Evolutionary conservation across 2,329 filamentous ascomycete genomes (phyloP).

Genomic region (Paradendryphiella salina): DNA sequence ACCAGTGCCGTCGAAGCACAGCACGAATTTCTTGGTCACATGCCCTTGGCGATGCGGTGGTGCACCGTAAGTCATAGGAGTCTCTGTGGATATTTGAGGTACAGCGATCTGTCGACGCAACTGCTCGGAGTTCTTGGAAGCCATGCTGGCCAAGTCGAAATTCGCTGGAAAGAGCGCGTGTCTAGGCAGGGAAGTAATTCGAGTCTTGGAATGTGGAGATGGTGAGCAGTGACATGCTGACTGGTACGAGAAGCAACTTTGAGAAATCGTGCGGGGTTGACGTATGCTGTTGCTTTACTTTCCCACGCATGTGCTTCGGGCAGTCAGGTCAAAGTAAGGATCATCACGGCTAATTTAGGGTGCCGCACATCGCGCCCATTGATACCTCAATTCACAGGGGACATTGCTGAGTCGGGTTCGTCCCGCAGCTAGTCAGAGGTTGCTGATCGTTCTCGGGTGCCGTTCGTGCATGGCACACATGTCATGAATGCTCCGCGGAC

Average conservation of each 20-base stretch:
- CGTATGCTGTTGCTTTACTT: neutral
- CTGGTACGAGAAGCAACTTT: neutral
- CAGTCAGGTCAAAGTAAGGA: slow-evolving; percentile 3
- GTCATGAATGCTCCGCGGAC: neutral
- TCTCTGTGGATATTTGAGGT: slow-evolving; percentile 12
- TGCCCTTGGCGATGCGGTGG: slow-evolving; percentile 16
- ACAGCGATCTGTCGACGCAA: slow-evolving; percentile 3
- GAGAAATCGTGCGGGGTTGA: neutral
- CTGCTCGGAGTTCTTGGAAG: slow-evolving; percentile 7
- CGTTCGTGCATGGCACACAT: neutral
- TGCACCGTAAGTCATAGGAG: slow-evolving; percentile 20
- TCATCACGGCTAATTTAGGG: slow-evolving; percentile 3
- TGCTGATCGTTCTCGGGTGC: neutral
- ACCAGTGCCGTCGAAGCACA: slow-evolving; percentile 52
- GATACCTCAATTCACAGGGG: neutral
- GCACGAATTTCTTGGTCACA: slow-evolving; percentile 62
- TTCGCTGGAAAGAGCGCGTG: neutral
- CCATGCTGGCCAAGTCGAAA: slow-evolving; percentile 9
- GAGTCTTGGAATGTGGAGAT: neutral
- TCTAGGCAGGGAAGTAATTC: neutral
- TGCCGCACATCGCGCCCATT: neutral
- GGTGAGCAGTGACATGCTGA: slow-evolving; percentile 5
- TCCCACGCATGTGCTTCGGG: neutral
- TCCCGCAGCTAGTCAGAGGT: slow-evolving; percentile 4
- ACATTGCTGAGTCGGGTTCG: neutral